phyloP scores from a whole-genome alignment of 305 asterid genomes.

The Ajuga reptans region DNA sequence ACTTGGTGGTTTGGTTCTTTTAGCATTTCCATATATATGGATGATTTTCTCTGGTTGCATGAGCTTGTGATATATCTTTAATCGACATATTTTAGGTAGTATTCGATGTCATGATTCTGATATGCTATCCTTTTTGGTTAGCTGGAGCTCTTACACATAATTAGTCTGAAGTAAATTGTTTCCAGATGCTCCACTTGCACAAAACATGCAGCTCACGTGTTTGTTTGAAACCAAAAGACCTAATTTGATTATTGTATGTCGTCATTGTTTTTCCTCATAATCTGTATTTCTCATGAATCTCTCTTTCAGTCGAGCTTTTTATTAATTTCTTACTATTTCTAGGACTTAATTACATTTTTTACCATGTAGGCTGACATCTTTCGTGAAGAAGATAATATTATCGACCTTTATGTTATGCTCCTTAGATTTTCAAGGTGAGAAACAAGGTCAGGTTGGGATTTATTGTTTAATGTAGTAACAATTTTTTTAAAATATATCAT shows the following conservation, averaged over 20 bases:
- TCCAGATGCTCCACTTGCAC: slow-evolving; percentile 3
- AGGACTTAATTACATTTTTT: slow-evolving; percentile 19
- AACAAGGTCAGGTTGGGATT: slow-evolving; percentile 12
- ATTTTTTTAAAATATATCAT: slow-evolving; percentile 8
- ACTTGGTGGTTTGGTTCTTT: slow-evolving; percentile 4
- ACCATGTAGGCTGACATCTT: slow-evolving; percentile 74
- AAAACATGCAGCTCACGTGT: background rate
- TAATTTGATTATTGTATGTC: background rate
- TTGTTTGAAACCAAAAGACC: background rate
- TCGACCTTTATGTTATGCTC: slow-evolving; percentile 90
- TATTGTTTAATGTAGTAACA: slow-evolving; percentile 19
- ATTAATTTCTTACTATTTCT: slow-evolving; percentile 18
- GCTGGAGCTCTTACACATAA: background rate
- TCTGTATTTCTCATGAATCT: slow-evolving; percentile 7
- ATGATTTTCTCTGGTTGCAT: background rate
- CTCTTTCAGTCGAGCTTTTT: slow-evolving; percentile 13
- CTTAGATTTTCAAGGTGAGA: slow-evolving; percentile 91
- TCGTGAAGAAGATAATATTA: slow-evolving; percentile 61
- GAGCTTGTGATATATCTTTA: background rate
- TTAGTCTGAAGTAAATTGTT: background rate
- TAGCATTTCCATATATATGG: background rate
- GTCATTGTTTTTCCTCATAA: background rate
- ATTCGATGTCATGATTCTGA: background rate
- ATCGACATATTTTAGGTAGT: background rate
- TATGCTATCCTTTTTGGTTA: background rate